Base-by-base conservation (phyloP, 31 red algal species). In the Odonthalia washingtoniensis region DNA sequence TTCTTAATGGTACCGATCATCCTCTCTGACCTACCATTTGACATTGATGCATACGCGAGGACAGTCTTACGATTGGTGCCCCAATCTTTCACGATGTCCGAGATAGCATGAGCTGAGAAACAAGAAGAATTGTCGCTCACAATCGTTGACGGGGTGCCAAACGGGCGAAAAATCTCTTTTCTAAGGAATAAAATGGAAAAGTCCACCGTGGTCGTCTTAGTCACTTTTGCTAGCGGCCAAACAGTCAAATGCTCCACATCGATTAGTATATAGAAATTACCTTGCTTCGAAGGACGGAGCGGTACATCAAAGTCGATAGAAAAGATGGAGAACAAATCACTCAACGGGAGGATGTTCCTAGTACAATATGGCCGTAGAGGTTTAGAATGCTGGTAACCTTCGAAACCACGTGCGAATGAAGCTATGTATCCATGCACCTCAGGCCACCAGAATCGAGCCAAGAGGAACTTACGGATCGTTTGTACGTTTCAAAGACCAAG, bases 1-100 rank as follows among this genome's bases (percentile, higher is more conserved):
- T 21, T 76, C 40, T 76, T 76, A 28, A 76, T 45, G 5, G 77
- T 65, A 5, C 77, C 77, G 4, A 80, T 49, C 46, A 80, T 80
- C 38, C 77, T 70, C 28, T 80, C 77, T 14, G 77, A 42, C 2
- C 39, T 32, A 5, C 77, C 77, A 63, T 65, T 80, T 2, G 77
- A 64, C 77, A 80, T 80, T 42, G 77, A 49, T 1, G 49, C 77
- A 27, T 80, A 80, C 14, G 24, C 44, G 1, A 64, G 33, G 34
- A 65, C 49, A 6, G 67, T 70, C 27, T 36, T 70, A 6, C 67
- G 28, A 6, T 14, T 36, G 67, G 28, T 36, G 27, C 67, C 27
- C 14, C 28, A 12, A 6, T 30, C 33, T 36, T 70, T 70, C 67
- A 70, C 28, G 12, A 70, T 9, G 14, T 70, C 28, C 12, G 9